These are phyloP conservation scores for Heracleum sosnowskyi DNA, from an alignment of 129 eudicot species.

Conservation along the genomic window DNA sequence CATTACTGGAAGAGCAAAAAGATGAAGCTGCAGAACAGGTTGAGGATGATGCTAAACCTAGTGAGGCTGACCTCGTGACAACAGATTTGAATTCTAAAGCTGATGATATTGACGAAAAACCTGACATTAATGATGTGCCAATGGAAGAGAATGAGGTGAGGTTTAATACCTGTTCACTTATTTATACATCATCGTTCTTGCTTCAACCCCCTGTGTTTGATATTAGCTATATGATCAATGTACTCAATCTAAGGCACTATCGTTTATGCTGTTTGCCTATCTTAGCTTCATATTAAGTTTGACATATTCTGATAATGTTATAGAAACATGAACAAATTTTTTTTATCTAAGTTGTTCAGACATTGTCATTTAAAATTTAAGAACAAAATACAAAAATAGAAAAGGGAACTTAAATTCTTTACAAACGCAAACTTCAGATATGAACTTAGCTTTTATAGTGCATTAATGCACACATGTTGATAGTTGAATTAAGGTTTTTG, in stretches of 20 bases:
- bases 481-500: background rate
- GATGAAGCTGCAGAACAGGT: slow-evolving; percentile 26
- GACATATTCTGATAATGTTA: background rate
- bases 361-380: background rate
- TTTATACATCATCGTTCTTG: background rate
- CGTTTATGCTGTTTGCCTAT: background rate
- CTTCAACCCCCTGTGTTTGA: background rate
- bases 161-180: background rate
- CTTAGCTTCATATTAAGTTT: background rate
- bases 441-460: background rate
- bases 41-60: slow-evolving; percentile 47
- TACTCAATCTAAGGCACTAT: background rate
- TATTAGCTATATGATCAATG: background rate
- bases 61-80: slow-evolving; percentile 28
- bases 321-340: background rate
- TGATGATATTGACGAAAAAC: slow-evolving; percentile 48
- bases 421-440: background rate
- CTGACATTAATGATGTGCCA: slow-evolving; percentile 83
- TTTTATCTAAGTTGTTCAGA: too few relatives aligned
- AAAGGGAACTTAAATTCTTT: background rate
- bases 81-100: slow-evolving; percentile 33
- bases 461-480: background rate
- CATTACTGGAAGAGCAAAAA: slow-evolving; percentile 70
- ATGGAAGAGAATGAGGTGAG: slow-evolving; percentile 74
- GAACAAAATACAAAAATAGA: background rate